Conservation (phyloP, 2,329 filamentous ascomycete species). For the Trichoderma afroharzianum region DNA sequence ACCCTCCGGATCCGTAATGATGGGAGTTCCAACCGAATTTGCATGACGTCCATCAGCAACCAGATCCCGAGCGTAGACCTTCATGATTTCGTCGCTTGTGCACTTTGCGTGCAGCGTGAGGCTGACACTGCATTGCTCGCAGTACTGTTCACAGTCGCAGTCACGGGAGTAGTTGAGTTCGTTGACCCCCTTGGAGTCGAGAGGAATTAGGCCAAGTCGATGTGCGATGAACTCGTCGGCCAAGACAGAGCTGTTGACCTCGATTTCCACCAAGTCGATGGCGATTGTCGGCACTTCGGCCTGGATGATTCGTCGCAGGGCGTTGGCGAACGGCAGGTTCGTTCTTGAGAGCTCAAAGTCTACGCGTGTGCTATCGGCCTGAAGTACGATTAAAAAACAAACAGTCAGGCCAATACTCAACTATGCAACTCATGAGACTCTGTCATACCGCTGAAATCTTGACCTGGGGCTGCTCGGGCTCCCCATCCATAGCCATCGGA, state of each 20-base stretch:
- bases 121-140: constrained; percentile 84
- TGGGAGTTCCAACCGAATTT: constrained; percentile 75
- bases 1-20: constrained; percentile 78
- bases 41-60: constrained; percentile 66
- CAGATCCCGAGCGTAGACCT: constrained; percentile 88
- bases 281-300: constrained; percentile 93
- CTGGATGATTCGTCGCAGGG: constrained; percentile 83
- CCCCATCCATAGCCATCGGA: constrained; percentile 56
- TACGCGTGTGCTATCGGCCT: constrained; percentile 79
- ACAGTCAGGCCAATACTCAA: not conserved
- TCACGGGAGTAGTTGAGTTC: constrained; percentile 84
- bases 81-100: constrained; percentile 82
- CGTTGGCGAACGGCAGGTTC: constrained; percentile 89
- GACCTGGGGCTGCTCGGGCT: constrained; percentile 53
- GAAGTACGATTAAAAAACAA: constrained; percentile 13
- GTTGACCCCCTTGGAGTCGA: constrained; percentile 79
- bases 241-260: constrained; percentile 90
- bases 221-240: constrained; percentile 96
- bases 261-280: constrained; percentile 90
- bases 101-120: constrained; percentile 83
- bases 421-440: not conserved
- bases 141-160: constrained; percentile 95
- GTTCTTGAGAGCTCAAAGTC: constrained; percentile 90
- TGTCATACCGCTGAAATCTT: constrained; percentile 57
- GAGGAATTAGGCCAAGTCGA: constrained; percentile 82